These are phyloP conservation scores for Phytophthora pseudosyringae DNA, from an alignment of 352 stramenopile genomes.

Conservation along the genomic window DNA sequence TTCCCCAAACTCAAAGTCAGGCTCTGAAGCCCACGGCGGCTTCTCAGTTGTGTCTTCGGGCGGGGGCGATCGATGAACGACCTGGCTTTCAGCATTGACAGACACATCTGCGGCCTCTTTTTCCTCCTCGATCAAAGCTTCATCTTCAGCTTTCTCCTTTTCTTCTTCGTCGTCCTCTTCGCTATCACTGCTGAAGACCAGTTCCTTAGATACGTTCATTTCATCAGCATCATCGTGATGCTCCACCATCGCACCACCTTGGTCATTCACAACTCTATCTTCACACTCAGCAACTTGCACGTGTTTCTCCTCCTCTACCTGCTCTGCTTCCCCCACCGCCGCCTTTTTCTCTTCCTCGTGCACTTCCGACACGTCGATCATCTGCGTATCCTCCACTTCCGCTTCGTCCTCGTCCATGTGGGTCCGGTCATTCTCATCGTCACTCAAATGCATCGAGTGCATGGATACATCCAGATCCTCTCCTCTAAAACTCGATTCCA, in stretches of 20 bases:
- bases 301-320: conserved; percentile 8
- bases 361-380: conserved; percentile 28
- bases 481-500: conserved; percentile 33
- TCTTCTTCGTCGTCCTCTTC: conserved; percentile 31
- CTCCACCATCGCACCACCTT: conserved; percentile 19
- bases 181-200: conserved; percentile 52
- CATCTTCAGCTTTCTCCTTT: conserved; percentile 20
- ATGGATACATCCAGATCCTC: conserved; percentile 69
- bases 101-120: background rate
- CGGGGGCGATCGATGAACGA: conserved; percentile 1
- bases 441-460: conserved; percentile 75
- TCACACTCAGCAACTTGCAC: conserved; percentile 1
- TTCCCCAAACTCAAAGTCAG: conserved; percentile 32
- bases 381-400: conserved; percentile 37
- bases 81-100: background rate
- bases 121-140: conserved; percentile 12
- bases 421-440: conserved; percentile 37
- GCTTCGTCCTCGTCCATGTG: conserved; percentile 29
- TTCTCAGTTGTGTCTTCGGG: conserved; percentile 16
- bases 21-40: conserved; percentile 22
- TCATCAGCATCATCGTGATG: conserved; percentile 35
- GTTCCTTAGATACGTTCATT: conserved; percentile 45
- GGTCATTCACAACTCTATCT: conserved; percentile 7
- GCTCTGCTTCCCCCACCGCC: conserved; percentile 5
- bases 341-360: conserved; percentile 16